Percentiles rank a stretch among this genome's conserved stretches.
Conservation (phyloP, 768 basidiomycete species). For the Clavaria fumosa region DNA sequence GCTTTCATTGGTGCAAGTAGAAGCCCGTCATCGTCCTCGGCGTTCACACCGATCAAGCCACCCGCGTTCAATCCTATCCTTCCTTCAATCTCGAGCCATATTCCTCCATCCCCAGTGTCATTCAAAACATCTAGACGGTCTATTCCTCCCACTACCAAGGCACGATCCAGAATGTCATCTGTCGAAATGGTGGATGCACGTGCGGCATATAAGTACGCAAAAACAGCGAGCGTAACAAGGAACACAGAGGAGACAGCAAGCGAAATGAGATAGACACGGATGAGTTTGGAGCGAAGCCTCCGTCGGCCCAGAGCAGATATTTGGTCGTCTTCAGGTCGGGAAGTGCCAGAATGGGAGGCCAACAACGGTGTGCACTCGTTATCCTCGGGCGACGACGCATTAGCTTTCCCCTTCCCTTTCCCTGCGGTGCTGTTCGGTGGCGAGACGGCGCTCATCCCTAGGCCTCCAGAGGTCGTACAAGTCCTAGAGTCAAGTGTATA, state of each 20-base stretch:
- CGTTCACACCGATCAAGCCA: constrained; percentile 37
- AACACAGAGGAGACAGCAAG: constrained; percentile 33
- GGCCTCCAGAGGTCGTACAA: no score
- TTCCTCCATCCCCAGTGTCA: constrained; percentile 36
- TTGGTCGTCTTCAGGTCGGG: constrained; percentile 12
- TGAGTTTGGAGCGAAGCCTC: constrained; percentile 24
- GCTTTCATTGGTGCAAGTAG: constrained; percentile 42
- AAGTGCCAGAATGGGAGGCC: constrained; percentile 22
- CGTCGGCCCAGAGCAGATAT: constrained; percentile 18
- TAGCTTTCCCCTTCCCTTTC: constrained; percentile 42
- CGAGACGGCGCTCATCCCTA: no score
- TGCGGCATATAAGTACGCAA: constrained; percentile 55
- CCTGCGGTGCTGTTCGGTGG: no score
- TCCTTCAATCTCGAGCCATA: constrained; percentile 45
- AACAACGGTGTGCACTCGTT: constrained; percentile 45
- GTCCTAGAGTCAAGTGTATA: no score
- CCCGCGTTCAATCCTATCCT: constrained; percentile 58
- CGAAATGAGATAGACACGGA: constrained; percentile 40
- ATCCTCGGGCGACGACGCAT: constrained; percentile 23
- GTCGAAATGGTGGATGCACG: constrained; percentile 36
- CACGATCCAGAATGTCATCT: constrained; percentile 40
- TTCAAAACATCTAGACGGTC: constrained; percentile 47
- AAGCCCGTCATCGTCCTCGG: constrained; percentile 27
- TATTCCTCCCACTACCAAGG: constrained; percentile 44
- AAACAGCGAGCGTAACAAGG: constrained; percentile 28